Percentiles rank a stretch among this genome's conserved stretches.
Conservation (phyloP, 768 basidiomycete genomes). For the Tylopilus balloui region DNA sequence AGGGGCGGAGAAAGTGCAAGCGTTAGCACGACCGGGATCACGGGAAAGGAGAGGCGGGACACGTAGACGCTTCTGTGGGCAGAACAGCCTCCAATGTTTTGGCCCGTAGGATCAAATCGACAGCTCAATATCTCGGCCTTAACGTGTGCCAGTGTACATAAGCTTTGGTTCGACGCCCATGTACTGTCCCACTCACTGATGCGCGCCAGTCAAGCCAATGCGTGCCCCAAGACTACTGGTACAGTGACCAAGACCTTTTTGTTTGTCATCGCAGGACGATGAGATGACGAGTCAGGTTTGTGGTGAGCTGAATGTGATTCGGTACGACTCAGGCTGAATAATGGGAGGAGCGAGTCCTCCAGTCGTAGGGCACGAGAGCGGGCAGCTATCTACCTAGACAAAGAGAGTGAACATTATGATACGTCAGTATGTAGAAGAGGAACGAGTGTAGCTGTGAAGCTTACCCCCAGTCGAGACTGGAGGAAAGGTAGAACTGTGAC, state of each 20-base stretch:
- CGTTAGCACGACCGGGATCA: background rate
- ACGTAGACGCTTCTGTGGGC: slow-evolving; percentile 86
- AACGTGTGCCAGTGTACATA: background rate
- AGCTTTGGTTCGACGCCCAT: background rate
- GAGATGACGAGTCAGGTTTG: slow-evolving; percentile 75
- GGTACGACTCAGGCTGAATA: too few relatives aligned
- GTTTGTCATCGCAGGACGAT: slow-evolving; percentile 64
- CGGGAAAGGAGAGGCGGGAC: slow-evolving; percentile 29
- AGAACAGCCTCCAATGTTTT: slow-evolving; percentile 90
- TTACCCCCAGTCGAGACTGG: too few relatives aligned
- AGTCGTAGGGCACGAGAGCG: too few relatives aligned
- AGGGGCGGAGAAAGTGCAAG: too few relatives aligned
- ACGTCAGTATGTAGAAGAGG: too few relatives aligned
- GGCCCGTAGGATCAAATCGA: slow-evolving; percentile 90
- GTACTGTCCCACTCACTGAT: slow-evolving; percentile 51
- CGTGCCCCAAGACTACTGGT: slow-evolving; percentile 94
- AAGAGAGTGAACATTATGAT: too few relatives aligned
- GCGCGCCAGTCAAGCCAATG: slow-evolving; percentile 84
- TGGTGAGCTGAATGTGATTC: too few relatives aligned
- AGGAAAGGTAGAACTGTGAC: too few relatives aligned
- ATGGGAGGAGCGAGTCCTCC: too few relatives aligned
- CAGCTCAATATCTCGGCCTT: slow-evolving; percentile 87
- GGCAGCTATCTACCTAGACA: too few relatives aligned
- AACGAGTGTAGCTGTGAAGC: too few relatives aligned
- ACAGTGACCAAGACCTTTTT: slow-evolving; percentile 77